Percentiles rank a stretch among this genome's conserved stretches.
Conservation (phyloP, 306 rosid species). For the Neltuma alba region DNA sequence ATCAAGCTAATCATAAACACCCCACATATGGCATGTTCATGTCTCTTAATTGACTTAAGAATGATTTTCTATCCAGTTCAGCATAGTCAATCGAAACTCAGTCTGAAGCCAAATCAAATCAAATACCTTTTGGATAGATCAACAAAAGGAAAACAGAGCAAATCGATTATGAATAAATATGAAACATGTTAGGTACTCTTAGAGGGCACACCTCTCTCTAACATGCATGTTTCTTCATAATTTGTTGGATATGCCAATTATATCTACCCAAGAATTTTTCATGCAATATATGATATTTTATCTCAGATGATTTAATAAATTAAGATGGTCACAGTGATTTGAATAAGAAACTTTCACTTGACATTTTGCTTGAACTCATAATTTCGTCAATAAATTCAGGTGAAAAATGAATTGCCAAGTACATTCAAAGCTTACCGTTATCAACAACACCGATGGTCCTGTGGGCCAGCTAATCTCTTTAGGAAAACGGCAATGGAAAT, state of each 20-base stretch:
- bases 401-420: conserved; percentile 90
- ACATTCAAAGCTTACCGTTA: conserved; percentile 91
- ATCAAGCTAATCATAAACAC: too few species aligned
- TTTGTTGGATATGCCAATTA: neutral
- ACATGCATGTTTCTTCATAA: neutral
- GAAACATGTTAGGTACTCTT: neutral
- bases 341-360: neutral
- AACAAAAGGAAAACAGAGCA: neutral
- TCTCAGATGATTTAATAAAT: neutral
- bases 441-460: conserved; percentile 98
- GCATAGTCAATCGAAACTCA: neutral
- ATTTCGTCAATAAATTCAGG: conserved; percentile 50
- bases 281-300: neutral
- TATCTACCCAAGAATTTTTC: too few species aligned
- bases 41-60: neutral
- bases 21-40: too few species aligned
- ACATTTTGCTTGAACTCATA: neutral
- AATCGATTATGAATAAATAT: neutral
- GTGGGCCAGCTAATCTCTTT: conserved; percentile 96
- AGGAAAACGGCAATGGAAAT: conserved; percentile 84
- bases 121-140: too few species aligned
- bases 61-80: neutral
- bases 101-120: neutral
- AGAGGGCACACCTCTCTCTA: neutral
- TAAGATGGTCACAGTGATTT: neutral